phyloP scores from a whole-genome alignment of 192 early-diverging fungal species.

The Podila epicladia region DNA sequence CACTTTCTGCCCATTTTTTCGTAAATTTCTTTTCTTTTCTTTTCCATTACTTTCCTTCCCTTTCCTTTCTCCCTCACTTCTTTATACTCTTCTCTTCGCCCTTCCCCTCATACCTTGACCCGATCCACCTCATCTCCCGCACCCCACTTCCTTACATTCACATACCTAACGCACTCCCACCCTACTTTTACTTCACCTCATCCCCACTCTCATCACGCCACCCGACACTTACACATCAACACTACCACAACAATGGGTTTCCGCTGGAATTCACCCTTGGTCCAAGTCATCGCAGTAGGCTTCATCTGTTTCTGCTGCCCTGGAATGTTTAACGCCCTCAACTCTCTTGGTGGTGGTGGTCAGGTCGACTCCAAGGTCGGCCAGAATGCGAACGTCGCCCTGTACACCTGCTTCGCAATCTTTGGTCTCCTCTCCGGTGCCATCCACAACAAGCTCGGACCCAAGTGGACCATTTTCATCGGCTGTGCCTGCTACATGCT shows the following conservation, averaged over 20 bases:
- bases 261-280: slow-evolving; percentile 67
- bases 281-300: slow-evolving; percentile 77
- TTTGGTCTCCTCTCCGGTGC: slow-evolving; percentile 81
- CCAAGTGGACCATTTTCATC: slow-evolving; percentile 71
- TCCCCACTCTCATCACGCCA: neutral
- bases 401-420: slow-evolving; percentile 81
- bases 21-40: neutral
- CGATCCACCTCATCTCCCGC: neutral
- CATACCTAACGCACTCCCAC: neutral
- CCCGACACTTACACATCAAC: neutral
- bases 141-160: neutral
- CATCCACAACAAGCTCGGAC: slow-evolving; percentile 83
- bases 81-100: neutral
- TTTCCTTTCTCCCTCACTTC: neutral
- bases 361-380: slow-evolving; percentile 66
- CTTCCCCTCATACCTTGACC: neutral
- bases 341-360: slow-evolving; percentile 73
- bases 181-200: neutral
- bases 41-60: neutral
- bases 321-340: slow-evolving; percentile 82
- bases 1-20: no score
- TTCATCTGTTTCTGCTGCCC: slow-evolving; percentile 82
- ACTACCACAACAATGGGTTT: slow-evolving; percentile 17
- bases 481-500: slow-evolving; percentile 78
- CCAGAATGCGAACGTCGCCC: slow-evolving; percentile 81